These are phyloP conservation scores for Echium plantagineum DNA, from an alignment of 257 asterid species.

Conservation along the genomic window DNA sequence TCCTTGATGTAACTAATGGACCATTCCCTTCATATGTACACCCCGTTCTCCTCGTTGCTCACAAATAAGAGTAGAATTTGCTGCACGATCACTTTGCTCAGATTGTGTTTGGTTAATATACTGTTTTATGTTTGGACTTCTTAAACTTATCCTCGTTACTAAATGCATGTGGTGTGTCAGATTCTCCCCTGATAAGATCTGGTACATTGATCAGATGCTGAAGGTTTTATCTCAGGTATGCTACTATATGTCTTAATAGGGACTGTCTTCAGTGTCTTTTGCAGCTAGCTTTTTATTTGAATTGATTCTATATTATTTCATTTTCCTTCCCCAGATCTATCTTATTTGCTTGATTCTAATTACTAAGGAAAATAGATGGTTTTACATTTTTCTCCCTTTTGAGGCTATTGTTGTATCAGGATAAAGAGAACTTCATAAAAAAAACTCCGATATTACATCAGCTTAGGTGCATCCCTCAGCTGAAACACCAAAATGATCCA, in stretches of 20 bases:
- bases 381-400: no score
- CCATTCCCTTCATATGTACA: constrained; percentile 2
- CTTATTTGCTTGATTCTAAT: no score
- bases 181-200: constrained; percentile 80
- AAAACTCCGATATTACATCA: no score
- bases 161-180: constrained; percentile 39
- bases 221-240: constrained; percentile 87
- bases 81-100: not conserved
- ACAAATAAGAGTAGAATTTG: not conserved
- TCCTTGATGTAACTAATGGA: not conserved
- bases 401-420: no score
- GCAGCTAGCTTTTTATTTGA: no score
- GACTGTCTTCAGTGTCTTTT: constrained; percentile 5
- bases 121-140: not conserved
- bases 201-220: constrained; percentile 97
- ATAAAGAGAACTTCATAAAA: no score
- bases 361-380: no score
- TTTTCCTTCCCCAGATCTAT: no score
- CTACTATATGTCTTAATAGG: constrained; percentile 7
- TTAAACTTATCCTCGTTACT: constrained; percentile 7
- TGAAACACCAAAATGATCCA: not conserved
- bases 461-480: not conserved
- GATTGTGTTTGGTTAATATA: not conserved
- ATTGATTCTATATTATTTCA: no score
- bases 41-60: constrained; percentile 4